Evolutionary conservation across 768 basidiomycete species (phyloP).

Genomic region (Xerocomus brunneocitrinus): DNA sequence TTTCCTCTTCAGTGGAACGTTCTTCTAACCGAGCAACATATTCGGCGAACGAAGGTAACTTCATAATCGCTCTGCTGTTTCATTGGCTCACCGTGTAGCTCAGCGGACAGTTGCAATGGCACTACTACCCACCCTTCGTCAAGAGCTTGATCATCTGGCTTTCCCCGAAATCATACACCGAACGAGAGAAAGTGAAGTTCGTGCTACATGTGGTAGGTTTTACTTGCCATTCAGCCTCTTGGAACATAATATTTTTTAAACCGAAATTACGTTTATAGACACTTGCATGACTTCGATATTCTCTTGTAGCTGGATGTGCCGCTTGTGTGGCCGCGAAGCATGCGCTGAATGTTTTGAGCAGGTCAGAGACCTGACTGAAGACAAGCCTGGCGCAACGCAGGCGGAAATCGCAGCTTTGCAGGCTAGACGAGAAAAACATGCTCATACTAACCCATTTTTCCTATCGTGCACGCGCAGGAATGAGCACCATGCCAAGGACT

Average conservation of each 20-base stretch:
- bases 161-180: constrained; percentile 59
- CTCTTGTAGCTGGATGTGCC: constrained; percentile 85
- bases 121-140: constrained; percentile 59
- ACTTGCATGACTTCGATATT: constrained; percentile 94
- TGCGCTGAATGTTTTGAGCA: constrained; percentile 80
- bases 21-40: constrained; percentile 44
- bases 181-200: constrained; percentile 74
- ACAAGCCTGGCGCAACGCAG: constrained; percentile 43
- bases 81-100: constrained; percentile 10
- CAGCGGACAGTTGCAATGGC: constrained; percentile 67
- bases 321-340: constrained; percentile 85
- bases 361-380: constrained; percentile 59
- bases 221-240: not conserved
- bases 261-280: constrained; percentile 45
- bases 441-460: constrained; percentile 69
- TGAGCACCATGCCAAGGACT: constrained; percentile 63
- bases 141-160: constrained; percentile 60
- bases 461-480: constrained; percentile 65
- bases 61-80: constrained; percentile 1
- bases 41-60: constrained; percentile 57
- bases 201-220: constrained; percentile 76
- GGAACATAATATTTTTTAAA: constrained; percentile 6
- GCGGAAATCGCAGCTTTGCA: constrained; percentile 48
- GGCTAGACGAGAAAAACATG: constrained; percentile 53
- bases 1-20: constrained; percentile 67